These are phyloP conservation scores for Myriosclerotinia scirpicola DNA, from an alignment of 2,329 filamentous ascomycete genomes.

Conservation along the genomic window DNA sequence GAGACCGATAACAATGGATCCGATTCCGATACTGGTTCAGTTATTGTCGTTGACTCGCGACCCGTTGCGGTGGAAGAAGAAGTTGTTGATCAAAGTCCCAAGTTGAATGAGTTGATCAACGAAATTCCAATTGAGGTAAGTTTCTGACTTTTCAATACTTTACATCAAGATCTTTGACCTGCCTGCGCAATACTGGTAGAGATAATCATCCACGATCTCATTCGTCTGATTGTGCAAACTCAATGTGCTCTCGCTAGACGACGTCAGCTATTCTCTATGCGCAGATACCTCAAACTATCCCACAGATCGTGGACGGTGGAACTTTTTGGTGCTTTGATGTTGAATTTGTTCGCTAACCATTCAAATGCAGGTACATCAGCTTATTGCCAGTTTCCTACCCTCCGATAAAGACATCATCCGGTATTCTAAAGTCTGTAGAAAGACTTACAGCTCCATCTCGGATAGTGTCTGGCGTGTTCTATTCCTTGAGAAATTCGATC, in stretches of 20 bases:
- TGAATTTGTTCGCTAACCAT: slow-evolving; percentile 10
- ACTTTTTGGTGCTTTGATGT: neutral
- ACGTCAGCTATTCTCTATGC: neutral
- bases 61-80: neutral
- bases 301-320: too few relatives aligned
- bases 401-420: slow-evolving; percentile 46
- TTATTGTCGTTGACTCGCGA: slow-evolving; percentile 8
- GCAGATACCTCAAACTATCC: neutral
- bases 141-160: neutral
- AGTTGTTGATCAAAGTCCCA: neutral
- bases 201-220: neutral
- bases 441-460: slow-evolving; percentile 43
- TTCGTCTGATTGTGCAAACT: neutral
- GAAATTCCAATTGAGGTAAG: slow-evolving; percentile 2
- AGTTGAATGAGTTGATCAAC: neutral
- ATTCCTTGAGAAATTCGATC: slow-evolving; percentile 48
- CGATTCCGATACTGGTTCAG: slow-evolving; percentile 6
- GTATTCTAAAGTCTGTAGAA: slow-evolving; percentile 45
- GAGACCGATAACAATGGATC: neutral
- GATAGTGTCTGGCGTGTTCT: slow-evolving; percentile 49
- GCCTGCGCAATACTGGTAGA: too few relatives aligned
- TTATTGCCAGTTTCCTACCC: slow-evolving; percentile 34
- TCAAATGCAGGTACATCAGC: slow-evolving; percentile 37
- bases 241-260: neutral
- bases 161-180: neutral